A percentile compares a stretch with the other conserved stretches of the same genome.
Conservation (phyloP, 2,329 filamentous ascomycete genomes). For the Colletotrichum sp. region DNA sequence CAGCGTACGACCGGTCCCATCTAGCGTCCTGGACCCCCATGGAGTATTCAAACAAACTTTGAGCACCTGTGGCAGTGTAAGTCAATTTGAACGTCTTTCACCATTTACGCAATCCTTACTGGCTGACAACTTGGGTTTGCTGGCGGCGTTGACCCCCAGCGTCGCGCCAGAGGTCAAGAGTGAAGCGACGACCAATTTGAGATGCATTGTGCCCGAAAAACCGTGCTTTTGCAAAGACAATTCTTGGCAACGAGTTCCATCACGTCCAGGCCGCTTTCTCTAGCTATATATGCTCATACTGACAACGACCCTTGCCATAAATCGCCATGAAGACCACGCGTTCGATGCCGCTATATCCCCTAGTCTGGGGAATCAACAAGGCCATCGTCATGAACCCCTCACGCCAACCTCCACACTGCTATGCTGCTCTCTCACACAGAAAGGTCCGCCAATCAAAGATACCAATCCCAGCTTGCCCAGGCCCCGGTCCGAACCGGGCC, state of each 20-base stretch:
- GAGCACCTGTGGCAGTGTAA: conserved; percentile 29
- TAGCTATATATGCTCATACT: background rate
- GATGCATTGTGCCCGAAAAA: background rate
- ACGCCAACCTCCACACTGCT: background rate
- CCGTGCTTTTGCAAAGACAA: background rate
- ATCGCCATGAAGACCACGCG: background rate
- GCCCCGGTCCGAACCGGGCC: conserved; percentile 10
- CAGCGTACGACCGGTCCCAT: conserved; percentile 45
- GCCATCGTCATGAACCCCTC: background rate
- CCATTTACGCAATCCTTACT: background rate
- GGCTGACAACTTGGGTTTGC: background rate
- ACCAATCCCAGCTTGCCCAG: background rate
- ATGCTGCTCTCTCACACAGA: background rate
- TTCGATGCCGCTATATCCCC: background rate
- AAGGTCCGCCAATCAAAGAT: conserved; percentile 3
- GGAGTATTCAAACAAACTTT: conserved; percentile 41
- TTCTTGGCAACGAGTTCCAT: background rate
- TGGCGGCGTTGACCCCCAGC: background rate
- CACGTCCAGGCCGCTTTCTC: background rate
- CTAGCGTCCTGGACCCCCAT: conserved; percentile 42
- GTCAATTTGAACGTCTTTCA: background rate
- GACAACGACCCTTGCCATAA: background rate
- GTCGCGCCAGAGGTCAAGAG: conserved; percentile 5
- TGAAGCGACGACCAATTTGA: background rate
- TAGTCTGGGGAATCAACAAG: background rate